phyloP scores from a whole-genome alignment of 75 land plant species.

The Picea sitchensis region DNA sequence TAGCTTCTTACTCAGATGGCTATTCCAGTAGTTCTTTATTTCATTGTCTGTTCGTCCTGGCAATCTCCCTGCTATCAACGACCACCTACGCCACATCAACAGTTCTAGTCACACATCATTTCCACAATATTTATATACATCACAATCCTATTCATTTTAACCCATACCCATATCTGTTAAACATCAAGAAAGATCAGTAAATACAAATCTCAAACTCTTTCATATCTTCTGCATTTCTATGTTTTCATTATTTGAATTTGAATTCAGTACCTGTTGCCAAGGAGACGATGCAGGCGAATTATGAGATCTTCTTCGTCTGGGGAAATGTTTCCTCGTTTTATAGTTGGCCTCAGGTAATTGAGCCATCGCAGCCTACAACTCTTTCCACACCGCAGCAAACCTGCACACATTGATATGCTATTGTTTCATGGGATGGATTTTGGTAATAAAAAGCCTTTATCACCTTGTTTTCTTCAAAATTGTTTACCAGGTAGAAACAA shows the following conservation, averaged over 20 bases:
- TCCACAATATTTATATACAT: neutral
- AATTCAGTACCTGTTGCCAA: slow-evolving; percentile 42
- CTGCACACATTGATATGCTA: neutral
- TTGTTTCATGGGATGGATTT: no score
- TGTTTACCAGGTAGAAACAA: no score
- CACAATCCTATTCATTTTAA: neutral
- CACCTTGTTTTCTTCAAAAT: no score
- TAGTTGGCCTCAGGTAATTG: slow-evolving; percentile 54
- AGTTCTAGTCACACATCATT: neutral
- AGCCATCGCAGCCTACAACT: slow-evolving; percentile 72
- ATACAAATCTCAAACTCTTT: no score
- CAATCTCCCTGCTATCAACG: no score
- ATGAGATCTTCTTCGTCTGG: slow-evolving; percentile 54
- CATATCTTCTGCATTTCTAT: no score
- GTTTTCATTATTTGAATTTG: no score
- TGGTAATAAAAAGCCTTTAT: no score
- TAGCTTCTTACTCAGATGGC: no score
- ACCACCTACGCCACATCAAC: no score
- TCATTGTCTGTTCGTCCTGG: no score
- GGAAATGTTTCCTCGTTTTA: slow-evolving; percentile 54
- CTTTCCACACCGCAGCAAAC: slow-evolving; percentile 57
- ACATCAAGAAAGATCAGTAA: neutral
- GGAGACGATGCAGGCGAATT: slow-evolving; percentile 43
- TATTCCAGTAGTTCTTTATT: no score
- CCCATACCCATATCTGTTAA: neutral